Conservation (phyloP, 768 basidiomycete genomes). For the Pholiota molesta region DNA sequence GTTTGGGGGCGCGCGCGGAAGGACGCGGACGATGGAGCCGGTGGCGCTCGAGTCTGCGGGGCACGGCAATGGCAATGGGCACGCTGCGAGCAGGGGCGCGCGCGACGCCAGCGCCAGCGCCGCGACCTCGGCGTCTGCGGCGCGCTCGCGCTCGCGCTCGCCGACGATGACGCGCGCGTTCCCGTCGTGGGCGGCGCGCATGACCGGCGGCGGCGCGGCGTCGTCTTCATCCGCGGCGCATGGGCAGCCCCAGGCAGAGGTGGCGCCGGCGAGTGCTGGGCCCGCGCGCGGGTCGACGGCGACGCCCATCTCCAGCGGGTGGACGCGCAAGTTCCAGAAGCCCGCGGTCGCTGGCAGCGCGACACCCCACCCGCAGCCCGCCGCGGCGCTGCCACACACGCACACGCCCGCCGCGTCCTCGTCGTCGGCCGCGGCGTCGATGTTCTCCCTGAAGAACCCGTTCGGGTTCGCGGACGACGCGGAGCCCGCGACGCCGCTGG, state of each 20-base stretch:
- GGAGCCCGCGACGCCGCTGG: not conserved
- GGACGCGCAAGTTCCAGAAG: constrained; percentile 25
- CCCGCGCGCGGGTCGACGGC: constrained; percentile 7
- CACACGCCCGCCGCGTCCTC: too few relatives aligned
- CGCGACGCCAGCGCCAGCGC: too few relatives aligned
- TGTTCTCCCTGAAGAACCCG: constrained; percentile 6
- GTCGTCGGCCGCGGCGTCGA: constrained; percentile 6
- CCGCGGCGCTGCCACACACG: not conserved
- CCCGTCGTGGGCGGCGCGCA: constrained; percentile 6
- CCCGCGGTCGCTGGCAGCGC: constrained; percentile 11
- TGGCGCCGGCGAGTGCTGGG: too few relatives aligned
- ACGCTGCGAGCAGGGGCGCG: not conserved
- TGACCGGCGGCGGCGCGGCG: not conserved
- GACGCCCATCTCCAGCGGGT: constrained; percentile 27
- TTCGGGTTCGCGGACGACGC: constrained; percentile 3
- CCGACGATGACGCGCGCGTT: constrained; percentile 4
- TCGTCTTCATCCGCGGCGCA: not conserved
- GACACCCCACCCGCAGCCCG: constrained; percentile 10
- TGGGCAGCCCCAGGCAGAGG: not conserved
- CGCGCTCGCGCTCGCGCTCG: constrained; percentile 10
- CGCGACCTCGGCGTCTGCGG: not conserved
- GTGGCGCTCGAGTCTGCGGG: not conserved
- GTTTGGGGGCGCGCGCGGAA: not conserved
- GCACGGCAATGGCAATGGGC: not conserved
- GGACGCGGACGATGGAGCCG: constrained; percentile 1